Base-by-base conservation (phyloP, 2,329 filamentous ascomycete species). In the Colletotrichum somersetense region DNA sequence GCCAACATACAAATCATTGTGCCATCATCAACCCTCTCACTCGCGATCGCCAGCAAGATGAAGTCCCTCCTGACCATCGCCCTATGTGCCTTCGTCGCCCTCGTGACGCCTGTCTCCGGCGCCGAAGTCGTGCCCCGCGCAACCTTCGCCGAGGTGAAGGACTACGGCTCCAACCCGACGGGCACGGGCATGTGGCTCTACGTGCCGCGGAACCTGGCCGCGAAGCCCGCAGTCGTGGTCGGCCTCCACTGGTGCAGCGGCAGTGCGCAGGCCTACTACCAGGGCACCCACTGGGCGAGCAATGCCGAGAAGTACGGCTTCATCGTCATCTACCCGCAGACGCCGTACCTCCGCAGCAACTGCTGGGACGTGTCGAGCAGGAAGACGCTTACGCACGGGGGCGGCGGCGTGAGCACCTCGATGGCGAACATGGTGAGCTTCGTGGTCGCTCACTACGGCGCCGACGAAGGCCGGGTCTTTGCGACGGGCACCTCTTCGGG, bases 351-450 rank as follows among this genome's bases (percentile, higher is more conserved):
- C 53, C 52, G 77, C 78, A 18, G 69, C 62, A 84, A 79, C 62
- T 91, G 89, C 81, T 91, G 89, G 85, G 89, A 91, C 75, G 89
- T 91, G 8, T 84, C 87, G 5, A 88, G 85, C 16, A 82, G 83
- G 48, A 83, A 81, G 55, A 81, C 85, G 0, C 80, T 89, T 12
- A 85, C 83, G 5, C 87, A 87, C 70, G 80, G 85, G 58, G 87
- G 86, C 16, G 87, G 87, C 6, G 85, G 85, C 20, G 85, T 87
- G 75, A 85, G 83, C 69, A 84, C 85, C 52, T 81, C 83, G 2
- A 88, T 89, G 63, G 86, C 84, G 33, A 87, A 85, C 75, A 89
- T 89, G 87, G 86, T 89, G 71, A 82, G 80, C 42, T 88, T 85
- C 73, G 80, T 86, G 7, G 77, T 88, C 33, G 75, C 78, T 23